Evolutionary conservation across 305 asterid species (phyloP).

Genomic region (Fraxinus greggii): DNA sequence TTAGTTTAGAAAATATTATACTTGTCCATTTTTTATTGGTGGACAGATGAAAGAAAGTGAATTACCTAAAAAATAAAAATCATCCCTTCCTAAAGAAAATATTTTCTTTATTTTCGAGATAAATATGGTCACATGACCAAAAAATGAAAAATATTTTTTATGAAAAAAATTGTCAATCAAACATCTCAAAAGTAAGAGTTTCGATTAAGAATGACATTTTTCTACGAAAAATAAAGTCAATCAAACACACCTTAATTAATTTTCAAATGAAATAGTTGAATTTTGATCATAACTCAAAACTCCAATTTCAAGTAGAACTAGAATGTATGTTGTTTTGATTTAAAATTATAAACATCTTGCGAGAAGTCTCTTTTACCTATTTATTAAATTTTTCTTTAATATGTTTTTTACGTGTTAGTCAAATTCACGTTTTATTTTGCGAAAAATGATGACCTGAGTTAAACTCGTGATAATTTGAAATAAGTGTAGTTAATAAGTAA

Average conservation of each 20-base stretch:
- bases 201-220: no score
- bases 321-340: background rate
- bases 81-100: no score
- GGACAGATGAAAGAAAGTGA: background rate
- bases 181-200: no score
- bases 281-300: background rate
- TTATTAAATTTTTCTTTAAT: no score
- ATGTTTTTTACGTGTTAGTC: background rate
- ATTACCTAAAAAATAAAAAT: no score
- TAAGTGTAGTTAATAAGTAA: background rate
- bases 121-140: no score
- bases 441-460: background rate
- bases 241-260: background rate
- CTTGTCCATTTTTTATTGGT: background rate
- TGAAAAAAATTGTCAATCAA: no score
- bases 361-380: background rate
- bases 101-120: no score
- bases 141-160: no score
- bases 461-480: background rate
- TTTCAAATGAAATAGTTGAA: no score
- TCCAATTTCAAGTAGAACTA: background rate
- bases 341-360: background rate
- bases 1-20: no score
- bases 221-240: background rate
- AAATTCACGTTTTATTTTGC: background rate